These are phyloP conservation scores for Globisporangium canariense DNA, from an alignment of 352 stramenopile species.

Conservation along the genomic window DNA sequence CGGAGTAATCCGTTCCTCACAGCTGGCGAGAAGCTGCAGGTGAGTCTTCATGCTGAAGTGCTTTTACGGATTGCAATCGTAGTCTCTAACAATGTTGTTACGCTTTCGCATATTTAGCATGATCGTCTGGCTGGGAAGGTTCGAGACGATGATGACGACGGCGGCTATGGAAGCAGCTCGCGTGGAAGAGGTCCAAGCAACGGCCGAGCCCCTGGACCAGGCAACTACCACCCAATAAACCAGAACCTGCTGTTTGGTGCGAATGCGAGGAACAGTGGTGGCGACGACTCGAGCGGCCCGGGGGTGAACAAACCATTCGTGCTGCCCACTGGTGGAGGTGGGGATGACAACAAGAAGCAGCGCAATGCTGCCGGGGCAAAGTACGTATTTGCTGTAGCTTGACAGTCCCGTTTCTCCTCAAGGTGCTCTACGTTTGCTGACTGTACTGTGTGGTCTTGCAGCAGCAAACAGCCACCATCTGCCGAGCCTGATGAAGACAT, in stretches of 20 bases:
- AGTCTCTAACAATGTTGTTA: not conserved
- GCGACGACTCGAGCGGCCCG: conserved; percentile 26
- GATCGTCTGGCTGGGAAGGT: conserved; percentile 40
- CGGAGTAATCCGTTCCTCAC: conserved; percentile 64
- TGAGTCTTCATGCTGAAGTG: conserved; percentile 11
- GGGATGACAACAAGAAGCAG: conserved; percentile 20
- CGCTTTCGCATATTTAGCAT: conserved; percentile 20
- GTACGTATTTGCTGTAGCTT: conserved; percentile 2
- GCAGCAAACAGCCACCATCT: conserved; percentile 18
- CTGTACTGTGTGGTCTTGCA: conserved; percentile 5
- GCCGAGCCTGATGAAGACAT: conserved; percentile 77
- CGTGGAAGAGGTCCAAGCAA: conserved; percentile 16
- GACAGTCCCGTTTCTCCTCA: not conserved
- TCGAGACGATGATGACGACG: conserved; percentile 31
- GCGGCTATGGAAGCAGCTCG: conserved; percentile 17
- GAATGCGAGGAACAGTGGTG: conserved; percentile 20
- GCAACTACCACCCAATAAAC: conserved; percentile 75
- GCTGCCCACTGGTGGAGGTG: conserved; percentile 40
- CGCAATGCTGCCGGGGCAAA: conserved; percentile 2
- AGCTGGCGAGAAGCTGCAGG: conserved; percentile 62
- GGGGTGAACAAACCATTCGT: conserved; percentile 75
- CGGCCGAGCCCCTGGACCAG: conserved; percentile 29
- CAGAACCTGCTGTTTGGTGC: conserved; percentile 59
- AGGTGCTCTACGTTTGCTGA: not conserved
- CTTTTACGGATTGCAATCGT: not conserved